Evolutionary conservation across 345 rosid genomes (phyloP), one percentile per base, ranked within the genome.

Genomic region (Diplotaxis tenuifolia): DNA sequence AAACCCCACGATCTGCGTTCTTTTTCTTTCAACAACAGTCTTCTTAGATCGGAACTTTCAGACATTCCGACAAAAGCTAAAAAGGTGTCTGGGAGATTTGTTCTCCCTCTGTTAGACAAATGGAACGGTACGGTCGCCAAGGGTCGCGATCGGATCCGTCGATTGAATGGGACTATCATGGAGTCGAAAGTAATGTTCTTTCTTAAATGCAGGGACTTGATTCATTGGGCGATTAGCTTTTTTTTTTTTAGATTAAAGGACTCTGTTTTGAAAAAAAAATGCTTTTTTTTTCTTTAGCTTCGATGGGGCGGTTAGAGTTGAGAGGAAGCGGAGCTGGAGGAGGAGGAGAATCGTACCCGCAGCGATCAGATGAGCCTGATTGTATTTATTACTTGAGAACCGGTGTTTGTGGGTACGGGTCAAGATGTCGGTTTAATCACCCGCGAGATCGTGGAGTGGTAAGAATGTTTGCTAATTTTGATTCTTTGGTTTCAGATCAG

Each of bases 401-500:
- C 52, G 98, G 99, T 31, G 68, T 62, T 61, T 96, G 99, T 71
- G 89, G 96, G 58, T 92, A 86, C 67, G 94, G 99, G 34, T 56
- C 85, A 0, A 84, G 94, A 81, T 96, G 99, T 85, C 97, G 97
- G 84, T 96, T 82, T 89, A 96, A 96, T 80, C 99, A 96, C 62
- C 97, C 99, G 16, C 92, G 84, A 65, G 91, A 92, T 67, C 91
- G 97, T 42, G 81, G 78, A 71, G 76, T 75, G 89, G 99, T 95
- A 89, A 47, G 4, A 15, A 83, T 27, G n/a, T 42, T 25, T 74
- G 25, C 49, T 2, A 0, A 52, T 47, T 78, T 72, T 8, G 40
- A 9, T 53, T 71, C 38, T 49, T 1, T 28, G 18, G 7, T 61
- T 71, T 78, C 19, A 45, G 52, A 45, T 42, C 57, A 74, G 74